A percentile compares a stretch with the other conserved stretches of the same genome.
These are phyloP conservation scores for Sicyos edulis DNA, from an alignment of 306 rosid genomes.

Conservation along the genomic window DNA sequence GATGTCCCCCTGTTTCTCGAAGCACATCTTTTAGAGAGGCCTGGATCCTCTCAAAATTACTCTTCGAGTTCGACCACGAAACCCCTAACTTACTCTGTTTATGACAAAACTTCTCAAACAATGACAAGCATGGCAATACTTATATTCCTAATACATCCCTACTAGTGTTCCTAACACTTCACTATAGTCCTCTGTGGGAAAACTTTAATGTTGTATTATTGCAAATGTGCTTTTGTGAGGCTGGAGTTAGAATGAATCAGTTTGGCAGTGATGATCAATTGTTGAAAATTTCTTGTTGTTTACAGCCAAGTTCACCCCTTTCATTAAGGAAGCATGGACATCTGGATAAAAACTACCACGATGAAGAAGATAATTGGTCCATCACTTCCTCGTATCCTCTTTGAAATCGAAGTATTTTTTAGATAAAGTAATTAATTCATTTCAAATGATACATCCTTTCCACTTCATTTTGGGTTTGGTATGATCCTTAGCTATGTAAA, in stretches of 20 bases:
- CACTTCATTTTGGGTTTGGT: not conserved
- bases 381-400: constrained; percentile 83
- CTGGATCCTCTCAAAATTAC: not conserved
- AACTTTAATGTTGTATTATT: not conserved
- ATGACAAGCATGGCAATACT: not conserved
- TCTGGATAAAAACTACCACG: constrained; percentile 58
- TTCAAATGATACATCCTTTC: not conserved
- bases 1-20: not conserved
- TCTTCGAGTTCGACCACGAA: not conserved
- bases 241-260: not conserved
- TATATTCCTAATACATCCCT: not conserved
- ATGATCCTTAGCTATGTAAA: constrained; percentile 46
- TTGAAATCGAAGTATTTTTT: not conserved
- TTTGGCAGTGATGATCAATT: not conserved
- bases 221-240: not conserved
- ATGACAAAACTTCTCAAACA: not conserved
- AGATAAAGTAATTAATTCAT: not conserved
- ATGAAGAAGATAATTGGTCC: constrained; percentile 86
- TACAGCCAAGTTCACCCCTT: constrained; percentile 68
- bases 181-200: not conserved
- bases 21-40: not conserved
- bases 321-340: constrained; percentile 48
- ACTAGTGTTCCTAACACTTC: not conserved
- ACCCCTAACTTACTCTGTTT: not conserved
- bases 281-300: constrained; percentile 16